These are phyloP conservation scores for Exophiala alcalophila DNA, from an alignment of 2,329 filamentous ascomycete genomes.

Conservation along the genomic window DNA sequence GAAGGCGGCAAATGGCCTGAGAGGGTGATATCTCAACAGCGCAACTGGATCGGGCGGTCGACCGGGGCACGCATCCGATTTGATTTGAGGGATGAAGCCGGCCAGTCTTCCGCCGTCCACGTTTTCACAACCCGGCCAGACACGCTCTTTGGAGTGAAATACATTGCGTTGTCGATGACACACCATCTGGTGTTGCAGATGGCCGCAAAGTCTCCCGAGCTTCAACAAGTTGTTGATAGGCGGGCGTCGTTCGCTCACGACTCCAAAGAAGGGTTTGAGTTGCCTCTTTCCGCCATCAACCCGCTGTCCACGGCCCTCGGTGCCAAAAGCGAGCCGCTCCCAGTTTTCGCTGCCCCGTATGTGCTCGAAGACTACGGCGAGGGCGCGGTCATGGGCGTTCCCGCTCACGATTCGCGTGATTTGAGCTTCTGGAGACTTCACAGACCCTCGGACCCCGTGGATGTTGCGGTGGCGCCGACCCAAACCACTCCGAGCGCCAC, in stretches of 20 bases:
- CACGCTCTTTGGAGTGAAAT: conserved; percentile 83
- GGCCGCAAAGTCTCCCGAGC: conserved; percentile 57
- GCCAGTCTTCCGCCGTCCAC: conserved; percentile 42
- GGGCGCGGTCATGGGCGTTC: conserved; percentile 88
- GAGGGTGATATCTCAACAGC: conserved; percentile 76
- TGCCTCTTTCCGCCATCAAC: conserved; percentile 63
- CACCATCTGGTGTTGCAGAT: conserved; percentile 66
- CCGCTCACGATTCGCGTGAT: conserved; percentile 77
- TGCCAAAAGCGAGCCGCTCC: conserved; percentile 55
- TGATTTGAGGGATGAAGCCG: conserved; percentile 46
- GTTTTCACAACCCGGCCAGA: conserved; percentile 84
- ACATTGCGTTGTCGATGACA: conserved; percentile 70
- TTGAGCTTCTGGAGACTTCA: conserved; percentile 75
- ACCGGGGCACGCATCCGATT: conserved; percentile 71
- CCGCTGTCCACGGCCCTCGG: conserved; percentile 59
- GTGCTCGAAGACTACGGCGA: conserved; percentile 82
- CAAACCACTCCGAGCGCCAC: conserved; percentile 36
- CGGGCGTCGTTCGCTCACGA: conserved; percentile 54
- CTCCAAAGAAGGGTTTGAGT: conserved; percentile 62
- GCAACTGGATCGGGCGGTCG: conserved; percentile 83
- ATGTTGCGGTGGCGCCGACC: conserved; percentile 55
- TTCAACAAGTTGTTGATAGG: conserved; percentile 65
- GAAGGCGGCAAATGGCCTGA: conserved; percentile 72
- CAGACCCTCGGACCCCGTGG: conserved; percentile 57
- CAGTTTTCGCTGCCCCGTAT: conserved; percentile 79